Conservation (phyloP, 2,329 filamentous ascomycete species). For the Ampelomyces quisqualis region DNA sequence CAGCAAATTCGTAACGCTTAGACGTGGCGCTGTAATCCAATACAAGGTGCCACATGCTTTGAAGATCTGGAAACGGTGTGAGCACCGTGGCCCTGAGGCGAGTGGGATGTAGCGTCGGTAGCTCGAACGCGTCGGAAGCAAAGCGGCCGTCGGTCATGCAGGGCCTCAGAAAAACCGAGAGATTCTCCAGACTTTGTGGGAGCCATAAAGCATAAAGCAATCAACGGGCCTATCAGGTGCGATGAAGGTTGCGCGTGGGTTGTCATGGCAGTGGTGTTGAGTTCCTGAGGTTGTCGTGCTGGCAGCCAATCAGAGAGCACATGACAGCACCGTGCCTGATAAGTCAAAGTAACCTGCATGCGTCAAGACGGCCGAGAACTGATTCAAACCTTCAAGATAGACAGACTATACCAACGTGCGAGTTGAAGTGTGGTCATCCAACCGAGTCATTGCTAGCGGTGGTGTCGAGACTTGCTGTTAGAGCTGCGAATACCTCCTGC, state of each 20-base stretch:
- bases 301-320: constrained; percentile 31
- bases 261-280: constrained; percentile 38
- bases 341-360: constrained; percentile 13
- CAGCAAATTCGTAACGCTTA: constrained; percentile 22
- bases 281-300: constrained; percentile 18
- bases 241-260: constrained; percentile 34
- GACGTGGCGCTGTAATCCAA: constrained; percentile 31
- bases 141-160: constrained; percentile 38
- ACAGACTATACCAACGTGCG: too few species aligned
- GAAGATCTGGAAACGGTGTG: constrained; percentile 23
- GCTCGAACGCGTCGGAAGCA: constrained; percentile 13
- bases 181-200: constrained; percentile 25
- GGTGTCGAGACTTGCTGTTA: too few species aligned
- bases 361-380: constrained; percentile 10
- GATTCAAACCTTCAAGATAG: too few species aligned
- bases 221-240: constrained; percentile 33
- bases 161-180: constrained; percentile 31
- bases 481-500: too few species aligned
- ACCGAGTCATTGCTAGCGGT: too few species aligned
- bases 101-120: constrained; percentile 11
- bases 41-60: constrained; percentile 37
- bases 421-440: too few species aligned
- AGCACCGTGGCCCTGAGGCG: constrained; percentile 15
- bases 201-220: constrained; percentile 9
- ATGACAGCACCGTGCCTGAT: constrained; percentile 28